Base-by-base conservation (phyloP, 257 asterid species). In the Forsythia suspensa region DNA sequence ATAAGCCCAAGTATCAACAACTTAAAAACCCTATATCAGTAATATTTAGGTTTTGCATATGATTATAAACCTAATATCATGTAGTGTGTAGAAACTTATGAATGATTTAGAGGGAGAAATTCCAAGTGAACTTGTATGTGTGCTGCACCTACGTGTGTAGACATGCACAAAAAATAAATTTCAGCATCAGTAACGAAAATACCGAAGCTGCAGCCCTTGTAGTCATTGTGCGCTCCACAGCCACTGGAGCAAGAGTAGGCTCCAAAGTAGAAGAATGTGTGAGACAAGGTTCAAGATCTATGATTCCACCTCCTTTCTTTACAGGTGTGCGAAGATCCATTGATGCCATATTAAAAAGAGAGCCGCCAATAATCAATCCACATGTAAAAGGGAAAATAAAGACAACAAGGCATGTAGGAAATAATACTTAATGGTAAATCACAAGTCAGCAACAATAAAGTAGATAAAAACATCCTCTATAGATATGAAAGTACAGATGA, bases 141-240 rank as follows among this genome's bases (percentile, higher is more conserved):
- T 39, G 48, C 34, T 9, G 57, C 39, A 43, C 36, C 39, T 1
- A 12, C 20, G 75, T 18, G 75, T 43, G 39, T 41, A 5, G 2
- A 21, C 75, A 11, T 41, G 57, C 8, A 71, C 38, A 40, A 71
- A 42, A 63, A 21, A 8, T 48, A 66, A 40, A 37, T 65, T 11
- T 80, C 51, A 65, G 48, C 72, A 38, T 68, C 41, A 81, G 6
- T 63, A 37, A 86, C 16, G 76, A 29, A 82, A 70, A 71, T 92
- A 96, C 99, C 96, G 94, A 92, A 85, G 99, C 97, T 76, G 99
- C 99, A 36, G 98, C 98, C 83, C 97, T 86, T 16, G 97, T 94
- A 77, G 99, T 96, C 97, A 96, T 96, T 73, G 97, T 96, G 83
- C 97, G 97, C 89, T 96, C 98, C 72, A 85, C 97, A 76, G 97